A percentile compares a stretch with the other conserved stretches of the same genome.
Evolutionary conservation across 176 grass and related monocot species (phyloP).

Genomic region (Aegilops bicornis): DNA sequence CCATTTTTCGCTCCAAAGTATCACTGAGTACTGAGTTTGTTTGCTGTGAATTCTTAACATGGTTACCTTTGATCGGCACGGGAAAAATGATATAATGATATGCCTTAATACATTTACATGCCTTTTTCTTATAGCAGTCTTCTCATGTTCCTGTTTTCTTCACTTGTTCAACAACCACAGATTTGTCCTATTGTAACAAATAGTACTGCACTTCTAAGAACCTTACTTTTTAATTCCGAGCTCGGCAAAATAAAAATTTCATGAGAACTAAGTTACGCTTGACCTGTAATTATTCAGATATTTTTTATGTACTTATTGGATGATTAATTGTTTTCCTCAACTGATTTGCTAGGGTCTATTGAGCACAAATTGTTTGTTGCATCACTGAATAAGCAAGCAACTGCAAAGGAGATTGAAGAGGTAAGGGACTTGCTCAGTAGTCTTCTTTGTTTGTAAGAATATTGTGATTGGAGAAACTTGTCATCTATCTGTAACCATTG

Average conservation of each 20-base stretch:
- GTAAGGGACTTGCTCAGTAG: constrained; percentile 34
- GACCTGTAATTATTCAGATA: background rate
- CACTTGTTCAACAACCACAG: background rate
- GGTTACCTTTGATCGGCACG: background rate
- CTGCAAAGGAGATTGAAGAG: constrained; percentile 86
- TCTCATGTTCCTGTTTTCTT: constrained; percentile 15
- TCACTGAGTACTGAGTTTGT: background rate
- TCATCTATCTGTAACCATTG: constrained; percentile 20
- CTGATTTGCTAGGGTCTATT: constrained; percentile 58
- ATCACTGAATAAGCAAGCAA: constrained; percentile 91
- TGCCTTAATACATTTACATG: background rate
- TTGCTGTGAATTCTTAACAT: background rate
- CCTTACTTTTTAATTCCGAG: constrained; percentile 19
- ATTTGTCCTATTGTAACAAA: constrained; percentile 18
- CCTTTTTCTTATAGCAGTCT: background rate
- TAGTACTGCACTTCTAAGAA: background rate
- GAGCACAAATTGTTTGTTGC: constrained; percentile 98
- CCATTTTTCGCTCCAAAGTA: background rate
- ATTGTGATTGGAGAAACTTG: constrained; percentile 6
- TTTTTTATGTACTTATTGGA: constrained; percentile 3
- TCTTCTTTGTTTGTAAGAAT: constrained; percentile 8
- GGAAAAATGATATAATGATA: background rate
- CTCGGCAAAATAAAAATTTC: constrained; percentile 16
- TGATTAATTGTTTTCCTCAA: constrained; percentile 27
- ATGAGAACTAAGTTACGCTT: constrained; percentile 20